Conservation (phyloP, 2,329 filamentous ascomycete genomes). For the Coniochaeta sp. region DNA sequence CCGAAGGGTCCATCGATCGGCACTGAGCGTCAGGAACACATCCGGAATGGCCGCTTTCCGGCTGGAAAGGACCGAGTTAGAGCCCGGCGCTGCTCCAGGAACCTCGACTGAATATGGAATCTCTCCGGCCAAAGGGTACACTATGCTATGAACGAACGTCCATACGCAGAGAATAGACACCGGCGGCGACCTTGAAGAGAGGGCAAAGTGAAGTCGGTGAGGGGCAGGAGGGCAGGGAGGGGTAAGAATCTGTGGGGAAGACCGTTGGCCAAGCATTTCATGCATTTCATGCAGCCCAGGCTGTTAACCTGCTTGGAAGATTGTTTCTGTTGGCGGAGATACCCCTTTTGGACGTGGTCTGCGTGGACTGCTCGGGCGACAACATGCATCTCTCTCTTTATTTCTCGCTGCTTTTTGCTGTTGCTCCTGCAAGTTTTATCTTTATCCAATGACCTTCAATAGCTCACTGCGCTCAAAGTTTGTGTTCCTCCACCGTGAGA, state of each 20-base stretch:
- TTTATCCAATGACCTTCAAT: slow-evolving; percentile 22
- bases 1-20: background rate
- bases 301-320: no score
- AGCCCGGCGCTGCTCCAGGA: background rate
- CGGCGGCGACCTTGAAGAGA: background rate
- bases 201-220: no score
- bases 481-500: slow-evolving; percentile 67
- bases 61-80: background rate
- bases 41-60: background rate
- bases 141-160: no score
- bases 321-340: background rate
- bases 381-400: background rate
- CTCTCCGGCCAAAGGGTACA: background rate
- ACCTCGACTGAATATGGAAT: no score
- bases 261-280: no score
- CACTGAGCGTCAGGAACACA: background rate
- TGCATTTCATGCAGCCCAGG: background rate
- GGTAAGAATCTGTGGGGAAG: background rate
- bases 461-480: slow-evolving; percentile 49
- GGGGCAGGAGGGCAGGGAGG: background rate
- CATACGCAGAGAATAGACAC: no score
- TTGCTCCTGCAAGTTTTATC: background rate
- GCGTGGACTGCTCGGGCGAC: background rate
- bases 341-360: background rate
- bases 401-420: background rate